A percentile compares a stretch with the other conserved stretches of the same genome.
These are phyloP conservation scores for Hibiscus syriacus DNA, from an alignment of 345 rosid species.

Conservation along the genomic window DNA sequence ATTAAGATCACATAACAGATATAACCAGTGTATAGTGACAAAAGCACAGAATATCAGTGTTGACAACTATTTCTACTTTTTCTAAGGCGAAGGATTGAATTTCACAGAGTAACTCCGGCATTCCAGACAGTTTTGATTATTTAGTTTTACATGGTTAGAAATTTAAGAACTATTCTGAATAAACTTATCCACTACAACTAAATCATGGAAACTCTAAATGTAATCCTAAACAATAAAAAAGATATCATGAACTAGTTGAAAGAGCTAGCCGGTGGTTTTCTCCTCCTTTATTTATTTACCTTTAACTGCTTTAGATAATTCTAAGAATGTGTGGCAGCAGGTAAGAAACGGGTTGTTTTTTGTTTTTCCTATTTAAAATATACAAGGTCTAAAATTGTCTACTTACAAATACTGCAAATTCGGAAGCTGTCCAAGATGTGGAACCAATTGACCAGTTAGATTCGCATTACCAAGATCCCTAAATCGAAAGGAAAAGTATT, in stretches of 20 bases:
- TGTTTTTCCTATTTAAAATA: background rate
- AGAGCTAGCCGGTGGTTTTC: background rate
- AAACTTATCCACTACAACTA: background rate
- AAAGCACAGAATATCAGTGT: background rate
- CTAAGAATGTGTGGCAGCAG: background rate
- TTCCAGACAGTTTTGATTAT: background rate
- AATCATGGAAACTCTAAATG: background rate
- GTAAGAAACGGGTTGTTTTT: background rate
- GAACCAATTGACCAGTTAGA: slow-evolving; percentile 21
- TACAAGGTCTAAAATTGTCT: background rate
- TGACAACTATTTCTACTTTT: background rate
- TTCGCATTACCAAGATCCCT: slow-evolving; percentile 51
- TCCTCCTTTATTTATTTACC: background rate
- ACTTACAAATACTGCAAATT: slow-evolving; percentile 80
- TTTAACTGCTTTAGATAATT: background rate
- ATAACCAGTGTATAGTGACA: background rate
- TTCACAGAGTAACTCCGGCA: background rate
- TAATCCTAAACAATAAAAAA: background rate
- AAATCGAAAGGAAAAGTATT: background rate
- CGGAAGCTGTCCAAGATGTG: slow-evolving; percentile 50
- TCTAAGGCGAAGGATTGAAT: background rate
- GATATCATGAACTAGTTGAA: background rate
- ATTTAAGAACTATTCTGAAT: background rate
- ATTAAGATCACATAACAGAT: background rate
- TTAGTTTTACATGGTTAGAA: background rate